These are phyloP conservation scores for Amanita inopinata DNA, from an alignment of 768 basidiomycete species.

Conservation along the genomic window DNA sequence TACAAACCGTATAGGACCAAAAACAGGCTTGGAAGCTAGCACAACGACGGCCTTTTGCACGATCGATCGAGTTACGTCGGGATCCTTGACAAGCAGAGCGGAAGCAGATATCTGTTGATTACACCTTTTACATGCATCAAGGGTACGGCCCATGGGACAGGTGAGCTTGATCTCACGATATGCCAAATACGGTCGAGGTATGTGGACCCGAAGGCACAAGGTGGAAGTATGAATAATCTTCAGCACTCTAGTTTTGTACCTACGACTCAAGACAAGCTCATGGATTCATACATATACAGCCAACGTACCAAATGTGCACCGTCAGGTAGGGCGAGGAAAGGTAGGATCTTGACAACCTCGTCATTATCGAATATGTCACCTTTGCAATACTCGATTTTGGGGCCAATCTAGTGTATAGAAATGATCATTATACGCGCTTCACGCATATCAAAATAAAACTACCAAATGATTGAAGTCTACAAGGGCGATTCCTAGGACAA, in stretches of 20 bases:
- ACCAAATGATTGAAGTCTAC: constrained; percentile 95
- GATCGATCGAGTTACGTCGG: constrained; percentile 88
- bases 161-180: constrained; percentile 54
- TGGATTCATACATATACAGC: constrained; percentile 5
- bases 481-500: constrained; percentile 82
- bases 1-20: constrained; percentile 80
- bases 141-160: not conserved
- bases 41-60: constrained; percentile 98
- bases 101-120: constrained; percentile 89
- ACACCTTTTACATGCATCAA: constrained; percentile 40
- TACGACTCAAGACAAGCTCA: constrained; percentile 9
- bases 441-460: constrained; percentile 14
- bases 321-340: constrained; percentile 94
- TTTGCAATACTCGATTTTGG: constrained; percentile 76
- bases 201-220: constrained; percentile 63
- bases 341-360: constrained; percentile 75
- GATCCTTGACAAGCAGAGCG: constrained; percentile 63
- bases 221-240: constrained; percentile 98
- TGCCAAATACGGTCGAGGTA: constrained; percentile 86
- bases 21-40: constrained; percentile 81
- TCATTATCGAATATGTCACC: constrained; percentile 80
- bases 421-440: constrained; percentile 7
- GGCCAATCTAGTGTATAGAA: constrained; percentile 61
- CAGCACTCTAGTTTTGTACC: constrained; percentile 56
- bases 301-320: constrained; percentile 83